Evolutionary conservation across 2,329 filamentous ascomycete species (phyloP).

Genomic region (Thelonectria blattea): DNA sequence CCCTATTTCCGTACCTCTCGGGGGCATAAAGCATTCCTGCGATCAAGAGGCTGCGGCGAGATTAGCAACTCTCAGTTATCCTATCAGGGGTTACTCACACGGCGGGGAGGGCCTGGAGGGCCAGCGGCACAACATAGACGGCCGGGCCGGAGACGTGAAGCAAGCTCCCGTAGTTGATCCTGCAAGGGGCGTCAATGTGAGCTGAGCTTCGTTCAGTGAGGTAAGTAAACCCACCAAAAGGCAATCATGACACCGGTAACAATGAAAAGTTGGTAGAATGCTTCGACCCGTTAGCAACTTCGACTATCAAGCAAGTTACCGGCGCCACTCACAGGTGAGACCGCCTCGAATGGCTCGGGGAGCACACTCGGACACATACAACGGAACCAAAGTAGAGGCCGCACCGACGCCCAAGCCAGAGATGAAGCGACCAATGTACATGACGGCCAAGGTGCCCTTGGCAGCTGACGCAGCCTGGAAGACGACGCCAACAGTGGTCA

Average conservation of each 20-base stretch:
- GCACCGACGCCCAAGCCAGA: conserved; percentile 58
- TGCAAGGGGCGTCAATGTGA: conserved; percentile 48
- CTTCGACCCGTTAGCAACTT: conserved; percentile 26
- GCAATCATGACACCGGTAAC: conserved; percentile 51
- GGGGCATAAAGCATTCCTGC: conserved; percentile 65
- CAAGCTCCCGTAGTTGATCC: conserved; percentile 61
- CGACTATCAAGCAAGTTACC: background rate
- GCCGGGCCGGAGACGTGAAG: conserved; percentile 54
- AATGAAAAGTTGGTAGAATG: conserved; percentile 58
- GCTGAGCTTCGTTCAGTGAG: background rate
- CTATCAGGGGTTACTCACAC: conserved; percentile 42
- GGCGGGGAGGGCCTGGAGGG: conserved; percentile 69
- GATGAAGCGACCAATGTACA: conserved; percentile 69
- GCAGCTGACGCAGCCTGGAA: conserved; percentile 66
- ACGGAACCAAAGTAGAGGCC: conserved; percentile 52
- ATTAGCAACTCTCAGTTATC: conserved; percentile 1
- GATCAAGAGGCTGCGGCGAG: conserved; percentile 52
- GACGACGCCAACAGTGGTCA: conserved; percentile 67
- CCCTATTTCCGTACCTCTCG: conserved; percentile 45
- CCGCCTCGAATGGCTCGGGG: conserved; percentile 58
- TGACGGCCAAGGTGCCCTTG: conserved; percentile 61
- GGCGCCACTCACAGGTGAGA: conserved; percentile 49
- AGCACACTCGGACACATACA: conserved; percentile 57
- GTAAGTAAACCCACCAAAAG: conserved; percentile 47
- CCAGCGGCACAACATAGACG: conserved; percentile 66